Base-by-base conservation (phyloP, 179 eudicot species). In the Monotropa hypopitys region DNA sequence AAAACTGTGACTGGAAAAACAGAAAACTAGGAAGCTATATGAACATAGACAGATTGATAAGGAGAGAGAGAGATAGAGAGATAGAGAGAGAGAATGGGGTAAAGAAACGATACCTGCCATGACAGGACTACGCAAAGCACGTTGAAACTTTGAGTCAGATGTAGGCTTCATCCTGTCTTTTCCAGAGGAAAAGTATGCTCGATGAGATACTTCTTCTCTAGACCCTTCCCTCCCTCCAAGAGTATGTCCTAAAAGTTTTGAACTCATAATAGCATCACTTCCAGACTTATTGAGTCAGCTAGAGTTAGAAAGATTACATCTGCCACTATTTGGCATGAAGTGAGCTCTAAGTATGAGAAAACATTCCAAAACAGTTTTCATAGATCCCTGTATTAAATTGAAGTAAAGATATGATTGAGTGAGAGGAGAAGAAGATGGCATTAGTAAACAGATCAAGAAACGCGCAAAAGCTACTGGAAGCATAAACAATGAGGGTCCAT, bases 281-380 rank as follows among this genome's bases (percentile, higher is more conserved):
- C 79, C 82, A 7, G 65, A 33, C 66, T 78, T 76, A 69, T 61
- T 51, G 21, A 62, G 80, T 20, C 77, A 76, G 61, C 38, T 28
- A 30, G 77, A 9, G 26, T 46, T 76, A 18, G 66, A 53, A 73
- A 51, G 45, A 56, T 23, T 77, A 66, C 50, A n/a, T 67, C 79
- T 81, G 10, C 78, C 77, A 26, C 51, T 40, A 49, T 77, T 76
- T 63, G 82, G 63, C 80, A 80, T 84, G 66, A 84, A 84, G 61
- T 83, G 86, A 51, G 88, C 87, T 81, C 84, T 88, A 26, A 95
- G 91, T 42, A 90, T 89, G 75, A 87, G 69, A 77, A 95, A 92
- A 85, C 95, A 91, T 74, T 95, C 97, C 80, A 89, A 61, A 9
- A 93, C 92, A 46, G 82, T 88, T 82, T 83, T 95, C 92, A 95